Conservation (phyloP, 768 basidiomycete species). For the Brasilioporus rufonigricans region DNA sequence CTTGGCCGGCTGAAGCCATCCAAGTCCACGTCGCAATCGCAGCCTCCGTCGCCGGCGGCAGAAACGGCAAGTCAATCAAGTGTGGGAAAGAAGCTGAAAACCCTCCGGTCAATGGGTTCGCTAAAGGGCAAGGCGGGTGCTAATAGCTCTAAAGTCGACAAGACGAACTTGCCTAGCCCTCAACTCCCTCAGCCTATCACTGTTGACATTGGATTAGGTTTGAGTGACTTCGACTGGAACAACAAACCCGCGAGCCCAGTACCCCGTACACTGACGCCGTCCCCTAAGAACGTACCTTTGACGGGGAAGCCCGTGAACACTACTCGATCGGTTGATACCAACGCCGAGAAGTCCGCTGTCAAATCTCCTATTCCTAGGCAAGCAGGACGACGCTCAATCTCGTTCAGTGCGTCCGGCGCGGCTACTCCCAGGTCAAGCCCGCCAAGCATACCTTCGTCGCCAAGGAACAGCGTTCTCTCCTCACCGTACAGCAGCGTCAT, state of each 20-base stretch:
- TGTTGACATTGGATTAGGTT: constrained; percentile 55
- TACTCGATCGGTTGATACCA: constrained; percentile 23
- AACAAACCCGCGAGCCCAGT: constrained; percentile 20
- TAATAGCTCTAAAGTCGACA: constrained; percentile 30
- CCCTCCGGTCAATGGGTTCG: constrained; percentile 78
- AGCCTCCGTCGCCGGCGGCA: constrained; percentile 43
- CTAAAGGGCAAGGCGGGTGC: constrained; percentile 51
- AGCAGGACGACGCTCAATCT: constrained; percentile 68
- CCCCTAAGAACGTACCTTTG: constrained; percentile 14
- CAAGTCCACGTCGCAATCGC: constrained; percentile 42
- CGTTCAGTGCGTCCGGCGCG: constrained; percentile 43
- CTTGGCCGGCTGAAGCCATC: constrained; percentile 55
- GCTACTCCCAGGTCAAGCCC: constrained; percentile 39
- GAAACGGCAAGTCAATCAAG: constrained; percentile 34
- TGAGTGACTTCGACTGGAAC: constrained; percentile 56
- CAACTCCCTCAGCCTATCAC: constrained; percentile 51
- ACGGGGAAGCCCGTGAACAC: constrained; percentile 12
- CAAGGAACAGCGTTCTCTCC: constrained; percentile 44
- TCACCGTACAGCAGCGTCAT: constrained; percentile 23
- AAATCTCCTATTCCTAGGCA: constrained; percentile 42
- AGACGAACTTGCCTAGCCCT: constrained; percentile 46
- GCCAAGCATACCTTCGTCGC: constrained; percentile 51
- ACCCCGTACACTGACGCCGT: constrained; percentile 18
- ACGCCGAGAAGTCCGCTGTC: constrained; percentile 36
- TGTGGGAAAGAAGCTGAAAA: constrained; percentile 60